Evolutionary conservation across 768 basidiomycete species (phyloP), one percentile per base, ranked within the genome.

Genomic region (Suillus bovinus): DNA sequence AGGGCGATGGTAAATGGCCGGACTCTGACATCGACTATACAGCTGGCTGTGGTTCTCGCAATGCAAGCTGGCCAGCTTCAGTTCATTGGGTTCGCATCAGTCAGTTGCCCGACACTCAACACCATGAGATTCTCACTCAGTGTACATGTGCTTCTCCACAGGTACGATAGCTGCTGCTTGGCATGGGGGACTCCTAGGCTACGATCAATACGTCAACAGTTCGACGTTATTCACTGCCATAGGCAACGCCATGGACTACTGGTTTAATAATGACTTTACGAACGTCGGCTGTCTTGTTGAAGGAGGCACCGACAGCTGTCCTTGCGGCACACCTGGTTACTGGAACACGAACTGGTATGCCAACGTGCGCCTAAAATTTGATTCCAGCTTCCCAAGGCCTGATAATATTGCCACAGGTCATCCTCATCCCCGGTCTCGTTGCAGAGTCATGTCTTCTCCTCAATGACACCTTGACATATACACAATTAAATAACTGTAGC

Each of bases 321-420:
- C 86, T 7, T 90, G 87, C 64, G 72, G 73, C 13, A 84, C 84
- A 10, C 77, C 80, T 5, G 84, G 68, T 10, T 53, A 74, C 14
- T 87, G 86, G 84, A 89, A 88, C 66, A 81, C 82, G 1, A 88
- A 88, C 68, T 88, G 87, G 87, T 85, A 80, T 66, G 81, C 81
- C 5, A 87, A 86, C 64, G 84, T 84, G 49, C 11, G 80, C 59
- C 50, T 16, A 38, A 33, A 27, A n/a, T 2, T 16, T 55, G 1
- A 29, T 56, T 5, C 17, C 11, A 8, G 10, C 17, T 38, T 27
- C 17, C 27, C 17, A 9, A n/a, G 9, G 36, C 17, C 24, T 29
- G 13, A 57, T 31, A 13, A 56, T 17, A 38, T 27, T 42, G 14
- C 5, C 17, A 7, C 59, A 88, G 82, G 78, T 86, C 38, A 88